These are phyloP conservation scores for Yueomyces sinensis DNA, from an alignment of 805 yeast species.

Conservation along the genomic window DNA sequence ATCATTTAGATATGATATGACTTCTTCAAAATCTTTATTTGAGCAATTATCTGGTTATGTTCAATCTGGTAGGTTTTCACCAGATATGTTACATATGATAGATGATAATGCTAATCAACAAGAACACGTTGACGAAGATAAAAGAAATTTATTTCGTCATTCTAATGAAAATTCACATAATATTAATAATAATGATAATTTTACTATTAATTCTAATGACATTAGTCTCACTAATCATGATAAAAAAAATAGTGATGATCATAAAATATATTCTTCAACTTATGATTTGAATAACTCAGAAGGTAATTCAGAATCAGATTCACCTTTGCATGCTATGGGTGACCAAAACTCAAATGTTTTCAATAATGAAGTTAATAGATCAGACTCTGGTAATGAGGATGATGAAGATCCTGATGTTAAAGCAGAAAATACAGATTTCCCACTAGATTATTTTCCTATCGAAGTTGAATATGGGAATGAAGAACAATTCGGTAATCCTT, in stretches of 20 bases:
- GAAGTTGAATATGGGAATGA: slow-evolving; percentile 25
- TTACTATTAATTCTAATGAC: slow-evolving; percentile 7
- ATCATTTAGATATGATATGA: slow-evolving; percentile 54
- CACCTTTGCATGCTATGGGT: not conserved
- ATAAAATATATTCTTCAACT: not conserved
- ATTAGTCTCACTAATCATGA: not conserved
- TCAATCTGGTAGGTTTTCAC: not conserved
- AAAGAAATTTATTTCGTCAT: no score
- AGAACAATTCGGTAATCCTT: not conserved
- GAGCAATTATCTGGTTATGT: slow-evolving; percentile 33
- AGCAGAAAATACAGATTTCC: slow-evolving; percentile 51
- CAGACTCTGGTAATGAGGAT: not conserved
- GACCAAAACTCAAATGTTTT: not conserved
- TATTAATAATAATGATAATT: not conserved
- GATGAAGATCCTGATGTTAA: not conserved
- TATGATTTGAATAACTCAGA: slow-evolving; percentile 6
- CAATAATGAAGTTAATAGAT: not conserved
- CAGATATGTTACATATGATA: not conserved
- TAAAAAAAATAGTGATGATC: not conserved
- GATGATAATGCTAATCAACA: not conserved
- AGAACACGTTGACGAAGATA: slow-evolving; percentile 6
- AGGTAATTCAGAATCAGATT: not conserved
- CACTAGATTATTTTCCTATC: slow-evolving; percentile 50
- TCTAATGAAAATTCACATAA: not conserved
- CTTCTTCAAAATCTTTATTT: slow-evolving; percentile 27